Evolutionary conservation across 768 basidiomycete species (phyloP).

Genomic region (Collybia sordida): DNA sequence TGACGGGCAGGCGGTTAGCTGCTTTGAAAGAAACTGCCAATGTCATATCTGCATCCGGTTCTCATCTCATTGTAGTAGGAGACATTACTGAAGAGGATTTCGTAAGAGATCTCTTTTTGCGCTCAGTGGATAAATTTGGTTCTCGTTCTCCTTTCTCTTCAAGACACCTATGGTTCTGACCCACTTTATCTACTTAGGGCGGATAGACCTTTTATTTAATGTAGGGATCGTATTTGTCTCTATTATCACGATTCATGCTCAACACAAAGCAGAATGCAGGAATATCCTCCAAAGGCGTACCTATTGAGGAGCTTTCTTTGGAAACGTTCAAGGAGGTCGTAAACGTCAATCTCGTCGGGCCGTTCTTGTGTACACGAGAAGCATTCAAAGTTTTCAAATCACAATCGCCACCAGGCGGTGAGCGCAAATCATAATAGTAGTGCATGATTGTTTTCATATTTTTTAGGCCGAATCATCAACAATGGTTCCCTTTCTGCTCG

Average conservation of each 20-base stretch:
- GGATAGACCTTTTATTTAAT: constrained; percentile 80
- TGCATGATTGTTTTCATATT: background rate
- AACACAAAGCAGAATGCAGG: constrained; percentile 68
- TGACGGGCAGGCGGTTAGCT: constrained; percentile 61
- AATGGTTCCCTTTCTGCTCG: constrained; percentile 81
- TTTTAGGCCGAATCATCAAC: constrained; percentile 74
- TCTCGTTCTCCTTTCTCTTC: constrained; percentile 10
- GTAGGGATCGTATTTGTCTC: constrained; percentile 19
- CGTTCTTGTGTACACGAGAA: constrained; percentile 77
- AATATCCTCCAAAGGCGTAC: constrained; percentile 42
- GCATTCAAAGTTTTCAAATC: constrained; percentile 73
- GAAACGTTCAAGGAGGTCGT: constrained; percentile 64
- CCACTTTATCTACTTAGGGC: constrained; percentile 38
- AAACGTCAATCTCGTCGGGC: constrained; percentile 68
- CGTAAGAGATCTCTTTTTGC: constrained; percentile 58
- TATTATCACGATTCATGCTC: background rate
- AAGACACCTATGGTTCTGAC: no score
- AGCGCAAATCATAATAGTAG: constrained; percentile 7
- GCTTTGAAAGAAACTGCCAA: constrained; percentile 58
- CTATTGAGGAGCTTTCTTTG: constrained; percentile 61
- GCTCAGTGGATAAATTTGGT: constrained; percentile 59
- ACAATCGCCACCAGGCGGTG: constrained; percentile 73
- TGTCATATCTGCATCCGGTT: constrained; percentile 35
- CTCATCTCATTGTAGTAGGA: constrained; percentile 50
- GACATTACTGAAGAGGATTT: constrained; percentile 66